Evolutionary conservation across 1,284 basidiomycete species (phyloP), one percentile per base, ranked within the genome.

Genomic region (Phaffia rhodozyma): DNA sequence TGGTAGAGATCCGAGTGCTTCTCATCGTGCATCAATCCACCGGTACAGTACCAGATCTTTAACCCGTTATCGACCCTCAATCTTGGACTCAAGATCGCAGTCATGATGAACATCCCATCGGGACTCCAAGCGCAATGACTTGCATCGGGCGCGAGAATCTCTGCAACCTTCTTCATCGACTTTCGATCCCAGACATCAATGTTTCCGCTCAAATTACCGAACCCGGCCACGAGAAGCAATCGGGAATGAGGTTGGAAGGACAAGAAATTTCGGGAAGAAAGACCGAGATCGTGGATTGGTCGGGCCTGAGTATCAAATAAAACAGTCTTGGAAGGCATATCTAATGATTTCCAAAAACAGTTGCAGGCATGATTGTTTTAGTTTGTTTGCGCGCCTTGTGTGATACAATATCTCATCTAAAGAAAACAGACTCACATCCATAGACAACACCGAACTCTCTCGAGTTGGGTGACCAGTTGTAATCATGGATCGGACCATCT

Each of bases 401-500:
- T 16, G 13, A 16, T 11, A 16, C 5, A 16, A 43, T 11, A 43
- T 7, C 2, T 43, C 13, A 43, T 43, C 13, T 16, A 7, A 43
- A 16, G 13, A 16, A 51, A n/a, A 52, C 60, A 18, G 43, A 82
- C 89, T 76, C 71, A 91, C 89, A 97, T 69, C 94, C 93, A 73
- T 97, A 97, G 56, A 92, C 86, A 48, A 97, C 93, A 66, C 86
- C 85, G 72, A 97, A 98, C 76, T 98, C 94, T 74, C 93, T 90
- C 62, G 89, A 91, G 71, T 91, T 96, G n/a, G 94, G 92, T 70
- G 86, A 93, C 94, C 94, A 98, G 23, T 84, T 80, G 71, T 96
- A 96, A 74, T 97, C 94, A 72, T 97, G 92, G 69, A 98, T 91
- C 1, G 92, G 92, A 1, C 96, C 96, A 68, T 97, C 93, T 79